Base-by-base conservation (phyloP, 1,284 basidiomycete species). In the Marasmius fiardii region DNA sequence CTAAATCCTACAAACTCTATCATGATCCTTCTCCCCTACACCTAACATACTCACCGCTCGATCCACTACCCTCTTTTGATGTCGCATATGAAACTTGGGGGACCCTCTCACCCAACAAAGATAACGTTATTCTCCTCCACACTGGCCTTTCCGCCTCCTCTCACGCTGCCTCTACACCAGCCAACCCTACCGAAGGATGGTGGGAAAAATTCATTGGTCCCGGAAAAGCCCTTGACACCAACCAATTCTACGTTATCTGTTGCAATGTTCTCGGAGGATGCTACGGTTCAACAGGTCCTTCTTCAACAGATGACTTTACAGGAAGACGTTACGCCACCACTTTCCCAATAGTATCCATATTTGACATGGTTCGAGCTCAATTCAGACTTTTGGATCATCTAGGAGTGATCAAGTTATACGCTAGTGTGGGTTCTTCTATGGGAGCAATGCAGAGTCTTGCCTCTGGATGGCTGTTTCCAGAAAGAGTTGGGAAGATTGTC, bases 21-120 rank as follows among this genome's bases (percentile, higher is more conserved):
- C 82, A 82, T 58, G 85, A 90, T 61, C 60, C 72, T 0, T 64
- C 71, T 1, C 82, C 90, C 0, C 77, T 98, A 24, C 78, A 81
- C 0, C 81, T 99, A 12, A 78, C 85, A 12, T 98, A 98, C 73
- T 76, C 85, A 0, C 69, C 79, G n/a, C n/a, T n/a, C 7, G 31
- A 28, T 0, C 74, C 86, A 0, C 78, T 99, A 0, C 86, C 92
- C 0, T 74, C 82, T 16, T 93, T 94, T 64, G 83, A 93, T 60
- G 79, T 99, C 54, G 97, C 97, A 0, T 99, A 99, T 79, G 96
- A 99, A 74, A 95, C 96, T 0, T 99, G 97, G 97, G 96, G 96
- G 1, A 83, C 81, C 1, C 85, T 99, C 54, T 92, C 92, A 31
- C 77, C 85, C 0, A 68, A 76, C 7, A 82, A 79, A 43, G 89